Evolutionary conservation across 192 early-diverging fungal species (phyloP), one percentile per base, ranked within the genome.

Genomic region (Kickxella alabastrina): DNA sequence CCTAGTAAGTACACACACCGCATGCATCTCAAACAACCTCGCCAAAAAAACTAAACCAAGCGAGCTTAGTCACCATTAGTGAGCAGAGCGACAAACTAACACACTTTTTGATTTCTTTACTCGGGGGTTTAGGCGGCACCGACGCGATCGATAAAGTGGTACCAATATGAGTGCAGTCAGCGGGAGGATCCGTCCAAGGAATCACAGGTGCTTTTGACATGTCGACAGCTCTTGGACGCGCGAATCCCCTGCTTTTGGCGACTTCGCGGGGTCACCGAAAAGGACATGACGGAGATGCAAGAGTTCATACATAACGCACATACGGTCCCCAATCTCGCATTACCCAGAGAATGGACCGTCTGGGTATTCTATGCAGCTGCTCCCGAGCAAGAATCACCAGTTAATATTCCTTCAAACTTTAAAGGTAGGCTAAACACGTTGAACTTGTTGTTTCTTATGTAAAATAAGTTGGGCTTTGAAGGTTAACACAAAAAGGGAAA

Each of bases 1-100:
- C 38, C 39, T 75, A 57, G 72, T 75, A 75, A 59, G 71, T 55
- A n/a, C n/a, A n/a, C n/a, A n/a, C n/a, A n/a, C n/a, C n/a, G n/a
- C n/a, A n/a, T n/a, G n/a, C n/a, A n/a, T n/a, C n/a, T n/a, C n/a
- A n/a, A n/a, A n/a, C n/a, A n/a, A n/a, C n/a, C n/a, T n/a, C n/a
- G n/a, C n/a, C n/a, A 32, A 10, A 39, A 18, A 34, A 43, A 24
- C 14, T 6, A 44, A 44, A 44, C 10, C 3, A 28, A 10, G 3
- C 14, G 9, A 37, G 36, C 36, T 15, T 49, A 47, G 2, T 17
- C 1, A 26, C 22, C n/a, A n/a, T n/a, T n/a, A n/a, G n/a, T n/a
- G n/a, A n/a, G n/a, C n/a, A n/a, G n/a, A n/a, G n/a, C n/a, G n/a
- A n/a, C n/a, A n/a, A n/a, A 12, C 28, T n/a, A 26, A 29, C 27